Conservation (phyloP, 2,329 filamentous ascomycete genomes). For the Calonectria ilicicola region DNA sequence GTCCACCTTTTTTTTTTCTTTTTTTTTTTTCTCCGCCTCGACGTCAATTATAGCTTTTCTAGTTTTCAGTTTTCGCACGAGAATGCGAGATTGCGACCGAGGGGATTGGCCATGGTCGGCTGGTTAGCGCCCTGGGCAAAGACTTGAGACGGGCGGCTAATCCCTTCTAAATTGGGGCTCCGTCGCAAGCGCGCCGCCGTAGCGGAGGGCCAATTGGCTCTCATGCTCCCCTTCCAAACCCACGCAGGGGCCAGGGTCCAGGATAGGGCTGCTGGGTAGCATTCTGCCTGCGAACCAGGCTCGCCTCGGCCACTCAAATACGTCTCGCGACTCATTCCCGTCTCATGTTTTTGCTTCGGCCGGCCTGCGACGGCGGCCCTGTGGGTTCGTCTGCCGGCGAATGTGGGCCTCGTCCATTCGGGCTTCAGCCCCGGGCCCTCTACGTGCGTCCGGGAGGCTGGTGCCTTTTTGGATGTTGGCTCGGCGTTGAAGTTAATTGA, state of each 20-base stretch:
- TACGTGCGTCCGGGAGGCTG: constrained; percentile 1
- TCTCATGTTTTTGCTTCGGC: constrained; percentile 17
- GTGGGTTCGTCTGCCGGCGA: constrained; percentile 24
- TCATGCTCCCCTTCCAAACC: constrained; percentile 8
- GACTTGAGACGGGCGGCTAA: constrained; percentile 35
- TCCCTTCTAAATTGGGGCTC: constrained; percentile 20
- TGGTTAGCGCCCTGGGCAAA: constrained; percentile 27
- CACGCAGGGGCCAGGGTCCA: constrained; percentile 27
- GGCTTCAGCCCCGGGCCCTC: background rate
- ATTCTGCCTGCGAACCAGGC: constrained; percentile 22
- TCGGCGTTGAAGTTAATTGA: background rate
- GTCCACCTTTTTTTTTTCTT: background rate
- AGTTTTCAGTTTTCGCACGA: background rate
- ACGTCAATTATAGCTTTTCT: background rate
- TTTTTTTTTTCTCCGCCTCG: background rate
- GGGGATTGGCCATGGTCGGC: constrained; percentile 35
- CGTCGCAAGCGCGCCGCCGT: constrained; percentile 37
- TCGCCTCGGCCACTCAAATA: background rate
- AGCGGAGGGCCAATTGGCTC: constrained; percentile 35
- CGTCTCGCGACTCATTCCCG: constrained; percentile 4
- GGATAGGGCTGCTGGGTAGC: constrained; percentile 11
- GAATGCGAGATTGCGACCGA: constrained; percentile 11
- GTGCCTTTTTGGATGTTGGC: background rate
- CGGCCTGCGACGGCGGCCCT: constrained; percentile 31
- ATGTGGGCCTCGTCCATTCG: constrained; percentile 1